Conservation (phyloP, 148 eudicot species). For the Cornus controversa region DNA sequence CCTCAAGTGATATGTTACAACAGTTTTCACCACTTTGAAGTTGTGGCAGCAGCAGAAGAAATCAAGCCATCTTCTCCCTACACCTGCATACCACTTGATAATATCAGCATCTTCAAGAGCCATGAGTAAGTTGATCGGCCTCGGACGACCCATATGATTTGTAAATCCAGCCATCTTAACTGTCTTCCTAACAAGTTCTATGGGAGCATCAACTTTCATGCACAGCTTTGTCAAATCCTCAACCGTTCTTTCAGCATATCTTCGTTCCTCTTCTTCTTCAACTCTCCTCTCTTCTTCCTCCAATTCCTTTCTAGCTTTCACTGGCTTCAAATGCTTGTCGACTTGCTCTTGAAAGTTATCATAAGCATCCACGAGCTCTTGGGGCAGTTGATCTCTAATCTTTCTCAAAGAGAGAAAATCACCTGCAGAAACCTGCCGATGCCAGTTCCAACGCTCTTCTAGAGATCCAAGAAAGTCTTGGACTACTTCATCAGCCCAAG, state of each 20-base stretch:
- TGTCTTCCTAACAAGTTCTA: constrained; percentile 63
- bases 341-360: constrained; percentile 86
- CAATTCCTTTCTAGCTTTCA: constrained; percentile 48
- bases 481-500: constrained; percentile 81
- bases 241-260: constrained; percentile 63
- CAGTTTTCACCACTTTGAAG: constrained; percentile 61
- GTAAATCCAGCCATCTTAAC: constrained; percentile 78
- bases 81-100: constrained; percentile 88
- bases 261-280: constrained; percentile 74
- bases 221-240: constrained; percentile 76
- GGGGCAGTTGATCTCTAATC: constrained; percentile 79
- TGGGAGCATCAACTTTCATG: constrained; percentile 75
- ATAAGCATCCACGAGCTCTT: constrained; percentile 73
- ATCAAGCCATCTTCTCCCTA: constrained; percentile 89
- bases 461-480: constrained; percentile 58
- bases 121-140: constrained; percentile 62
- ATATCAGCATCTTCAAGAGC: constrained; percentile 79
- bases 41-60: constrained; percentile 82
- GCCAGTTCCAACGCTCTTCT: constrained; percentile 71
- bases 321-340: constrained; percentile 65
- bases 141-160: constrained; percentile 90
- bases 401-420: constrained; percentile 73
- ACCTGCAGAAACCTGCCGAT: constrained; percentile 59
- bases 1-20: constrained; percentile 77
- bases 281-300: constrained; percentile 54